Base-by-base conservation (phyloP, 2,329 filamentous ascomycete species). In the Bipolaris zeicola region DNA sequence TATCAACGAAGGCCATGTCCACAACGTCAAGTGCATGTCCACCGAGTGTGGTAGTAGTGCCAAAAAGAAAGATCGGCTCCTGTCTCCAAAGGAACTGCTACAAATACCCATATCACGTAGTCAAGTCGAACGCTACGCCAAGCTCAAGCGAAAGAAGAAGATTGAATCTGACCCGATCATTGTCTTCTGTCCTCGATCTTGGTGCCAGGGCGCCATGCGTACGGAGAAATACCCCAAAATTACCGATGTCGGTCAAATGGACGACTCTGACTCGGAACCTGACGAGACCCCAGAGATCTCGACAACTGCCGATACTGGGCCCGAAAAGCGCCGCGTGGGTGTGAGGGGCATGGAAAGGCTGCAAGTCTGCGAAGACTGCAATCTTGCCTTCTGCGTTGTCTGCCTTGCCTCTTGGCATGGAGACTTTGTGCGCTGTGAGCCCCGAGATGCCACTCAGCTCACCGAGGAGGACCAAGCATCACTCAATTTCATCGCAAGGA, bases 101-200 rank as follows among this genome's bases (percentile, higher is more conserved):
- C 75, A 78, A 22, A 82, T 83, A 56, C 80, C 80, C 2, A 63
- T 83, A 13, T 63, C 76, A 7, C 84, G 89, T 56, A 86, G 90
- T 14, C 84, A 83, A 33, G 92, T 97, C 2, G 88, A 91, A 69
- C 89, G 95, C 52, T 99, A 96, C 73, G 90, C 96, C 4, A 87
- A 87, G 36, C 83, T 98, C 58, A 97, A 95, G 78, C 91, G 96
- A 70, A 98, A 98, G 79, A 91, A 90, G 63, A 90, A 92, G 73
- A 85, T 98, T 2, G 95, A 98, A 75, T 88, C 91, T 0, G 93
- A 98, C 76, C 96, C 93, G 70, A 89, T 88, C 56, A 97, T 93
- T 0, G 85, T 97, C 33, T 98, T 96, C 74, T 99, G 95, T 69
- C 95, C 95, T 0, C 86, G 95, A 7, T 83, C 87, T 53, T 97